Evolutionary conservation across 1,284 basidiomycete species (phyloP), one percentile per base, ranked within the genome.

Genomic region (Ceraceosorus bombacis): DNA sequence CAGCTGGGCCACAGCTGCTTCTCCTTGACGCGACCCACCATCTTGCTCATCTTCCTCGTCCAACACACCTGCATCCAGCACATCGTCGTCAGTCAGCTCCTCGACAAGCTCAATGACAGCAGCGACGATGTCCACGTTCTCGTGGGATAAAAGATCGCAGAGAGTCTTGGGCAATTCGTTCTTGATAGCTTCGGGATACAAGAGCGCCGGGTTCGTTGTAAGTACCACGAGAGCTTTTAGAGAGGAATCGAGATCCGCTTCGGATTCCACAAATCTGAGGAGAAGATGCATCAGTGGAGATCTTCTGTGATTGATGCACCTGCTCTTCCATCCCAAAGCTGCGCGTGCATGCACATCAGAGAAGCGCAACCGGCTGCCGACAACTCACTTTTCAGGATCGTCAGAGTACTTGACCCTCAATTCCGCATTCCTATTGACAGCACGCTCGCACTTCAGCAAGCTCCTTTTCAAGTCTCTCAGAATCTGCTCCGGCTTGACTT

Each of bases 81-180:
- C 89, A 73, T 98, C 94, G 76, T 97, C 94, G 70, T 98, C 94
- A 0, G 92, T 94, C 61, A 97, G 82, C 78, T 98, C 95, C 71
- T 93, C 88, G 4, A 98, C 82, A 37, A 76, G 60, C 57, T 73
- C 62, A 38, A 77, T 69, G 5, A 65, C 71, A 9, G 60, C 63
- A 0, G 63, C 65, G 0, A 63, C 65, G 17, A 77, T 77, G 54
- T 77, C 74, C 6, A 61, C 70, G 54, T 78, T 78, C 17, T 78
- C 77, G 57, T 78, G 77, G 51, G 76, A 76, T 38, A 99, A 84
- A 53, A 98, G 82, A 43, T 87, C 90, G 61, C 89, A 83, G 38
- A 98, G 82, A 27, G 85, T 80, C 17, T 82, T 78, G 3, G 90
- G 80, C 13, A 85, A 82, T 37, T 87, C 88, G 3, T 87, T 85